Conservation (phyloP, 2,329 filamentous ascomycete genomes). For the Xylaria digitata region DNA sequence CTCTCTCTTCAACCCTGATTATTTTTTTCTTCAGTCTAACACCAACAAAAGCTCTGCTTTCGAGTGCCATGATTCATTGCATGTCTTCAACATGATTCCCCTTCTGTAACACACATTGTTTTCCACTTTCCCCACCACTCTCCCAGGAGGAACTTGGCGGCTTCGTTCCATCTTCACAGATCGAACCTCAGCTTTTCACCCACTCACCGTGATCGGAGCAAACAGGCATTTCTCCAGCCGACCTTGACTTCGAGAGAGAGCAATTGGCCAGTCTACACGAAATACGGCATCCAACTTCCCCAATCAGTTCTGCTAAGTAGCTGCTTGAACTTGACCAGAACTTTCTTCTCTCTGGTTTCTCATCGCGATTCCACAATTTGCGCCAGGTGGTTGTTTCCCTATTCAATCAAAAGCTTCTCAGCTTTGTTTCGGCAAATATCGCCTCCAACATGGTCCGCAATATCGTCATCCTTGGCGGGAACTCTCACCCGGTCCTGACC, state of each 20-base stretch:
- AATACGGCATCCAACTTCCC: not conserved
- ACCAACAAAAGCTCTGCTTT: constrained; percentile 30
- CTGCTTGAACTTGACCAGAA: constrained; percentile 3
- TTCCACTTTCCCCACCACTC: constrained; percentile 11
- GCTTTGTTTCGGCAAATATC: constrained; percentile 14
- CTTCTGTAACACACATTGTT: constrained; percentile 28
- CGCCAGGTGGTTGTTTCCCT: constrained; percentile 8
- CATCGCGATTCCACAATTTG: not conserved
- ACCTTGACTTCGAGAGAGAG: constrained; percentile 20
- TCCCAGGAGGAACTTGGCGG: constrained; percentile 11
- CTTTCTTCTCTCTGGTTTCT: not conserved
- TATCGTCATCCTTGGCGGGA: constrained; percentile 92
- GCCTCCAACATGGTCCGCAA: constrained; percentile 82
- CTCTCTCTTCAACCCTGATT: constrained; percentile 21
- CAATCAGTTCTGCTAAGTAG: not conserved
- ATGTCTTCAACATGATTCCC: constrained; percentile 34
- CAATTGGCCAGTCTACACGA: constrained; percentile 23
- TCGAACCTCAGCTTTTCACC: not conserved
- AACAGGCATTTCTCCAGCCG: constrained; percentile 27
- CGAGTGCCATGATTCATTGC: constrained; percentile 30
- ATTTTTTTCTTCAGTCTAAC: constrained; percentile 29
- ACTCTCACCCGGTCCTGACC: constrained; percentile 88
- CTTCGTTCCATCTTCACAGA: not conserved
- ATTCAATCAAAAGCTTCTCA: not conserved
- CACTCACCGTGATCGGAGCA: constrained; percentile 42